Evolutionary conservation across 257 asterid genomes (phyloP), one percentile per base, ranked within the genome.

Genomic region (Thymus quinquecostatus): DNA sequence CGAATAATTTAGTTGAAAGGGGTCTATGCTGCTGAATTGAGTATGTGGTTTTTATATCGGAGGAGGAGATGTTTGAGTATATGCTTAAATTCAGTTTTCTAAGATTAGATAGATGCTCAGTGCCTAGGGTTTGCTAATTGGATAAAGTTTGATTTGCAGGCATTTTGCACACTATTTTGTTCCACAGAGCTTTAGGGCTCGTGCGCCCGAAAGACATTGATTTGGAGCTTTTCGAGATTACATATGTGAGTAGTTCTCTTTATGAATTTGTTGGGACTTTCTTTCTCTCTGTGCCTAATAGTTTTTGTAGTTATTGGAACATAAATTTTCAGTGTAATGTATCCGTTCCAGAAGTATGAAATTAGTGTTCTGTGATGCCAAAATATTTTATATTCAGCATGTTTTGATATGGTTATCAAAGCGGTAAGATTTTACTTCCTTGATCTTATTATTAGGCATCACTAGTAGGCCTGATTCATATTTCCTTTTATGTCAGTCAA

Each of bases 201-300:
- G 87, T 95, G 73, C 95, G 95, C 69, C 99, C 99, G 6, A 92
- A 87, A 88, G 97, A 95, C 61, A 80, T 92, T 49, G 97, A 92
- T 78, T 75, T 87, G 89, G 99, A 95, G 82, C 97, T 95, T 68
- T 95, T 95, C 73, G 99, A 95, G 85, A 89, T 95, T 66, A 89
- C 99, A 32, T 95, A 95, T 77, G 97, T 95, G 74, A 84, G 96
- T 84, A 32, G 21, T 64, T 64, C 48, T 70, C 63, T 64, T 43
- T 11, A 66, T 29, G 58, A 50, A 40, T 34, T 58, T 73, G 69
- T 36, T 6, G 29, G n/a, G 48, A 41, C 21, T 59, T 41, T 69
- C 60, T 67, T 49, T 64, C 1, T 8, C 11, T 51, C 48, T 48
- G 45, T 61, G 45, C 65, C 50, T 40, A 34, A 30, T 48, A 29